phyloP scores from a whole-genome alignment of 208 protist species.

The Wallacemonas sp. region DNA sequence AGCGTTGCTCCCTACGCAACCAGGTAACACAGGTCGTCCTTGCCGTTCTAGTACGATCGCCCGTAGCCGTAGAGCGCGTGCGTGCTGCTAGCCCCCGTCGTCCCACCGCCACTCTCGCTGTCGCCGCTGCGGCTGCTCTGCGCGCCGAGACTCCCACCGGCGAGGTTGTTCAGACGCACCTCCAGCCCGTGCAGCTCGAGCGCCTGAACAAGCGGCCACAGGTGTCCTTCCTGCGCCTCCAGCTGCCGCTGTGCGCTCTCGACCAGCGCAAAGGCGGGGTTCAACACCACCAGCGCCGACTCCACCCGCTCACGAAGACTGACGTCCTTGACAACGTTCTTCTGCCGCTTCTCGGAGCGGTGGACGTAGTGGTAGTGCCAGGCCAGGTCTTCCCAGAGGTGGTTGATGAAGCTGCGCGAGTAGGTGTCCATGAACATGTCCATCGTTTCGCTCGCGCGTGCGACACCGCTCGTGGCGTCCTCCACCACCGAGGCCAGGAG shows the following conservation, averaged over 20 bases:
- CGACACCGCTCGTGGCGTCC: neutral
- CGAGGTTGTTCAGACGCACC: neutral
- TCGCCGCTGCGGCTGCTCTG: too few species aligned
- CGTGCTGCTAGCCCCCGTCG: neutral
- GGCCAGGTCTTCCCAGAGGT: constrained; percentile 32
- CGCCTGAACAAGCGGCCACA: constrained; percentile 21
- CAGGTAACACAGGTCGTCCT: too few species aligned
- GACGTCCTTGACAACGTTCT: constrained; percentile 5
- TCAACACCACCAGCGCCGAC: neutral
- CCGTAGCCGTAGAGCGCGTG: neutral
- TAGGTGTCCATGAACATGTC: constrained; percentile 16
- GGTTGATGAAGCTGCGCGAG: constrained; percentile 17
- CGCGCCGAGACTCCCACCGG: too few species aligned
- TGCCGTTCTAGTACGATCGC: neutral
- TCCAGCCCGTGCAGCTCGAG: constrained; percentile 5
- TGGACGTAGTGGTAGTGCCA: constrained; percentile 49
- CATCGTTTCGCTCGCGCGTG: neutral
- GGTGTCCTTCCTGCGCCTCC: constrained; percentile 21
- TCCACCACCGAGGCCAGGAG: constrained; percentile 11
- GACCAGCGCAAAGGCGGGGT: constrained; percentile 10
- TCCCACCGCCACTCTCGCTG: neutral
- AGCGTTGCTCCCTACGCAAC: too few species aligned
- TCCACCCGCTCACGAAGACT: constrained; percentile 11
- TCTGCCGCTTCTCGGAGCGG: constrained; percentile 6
- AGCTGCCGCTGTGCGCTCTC: constrained; percentile 15